Conservation (phyloP, 108 stramenopile genomes). For the Nannochloropsis oceanica region DNA sequence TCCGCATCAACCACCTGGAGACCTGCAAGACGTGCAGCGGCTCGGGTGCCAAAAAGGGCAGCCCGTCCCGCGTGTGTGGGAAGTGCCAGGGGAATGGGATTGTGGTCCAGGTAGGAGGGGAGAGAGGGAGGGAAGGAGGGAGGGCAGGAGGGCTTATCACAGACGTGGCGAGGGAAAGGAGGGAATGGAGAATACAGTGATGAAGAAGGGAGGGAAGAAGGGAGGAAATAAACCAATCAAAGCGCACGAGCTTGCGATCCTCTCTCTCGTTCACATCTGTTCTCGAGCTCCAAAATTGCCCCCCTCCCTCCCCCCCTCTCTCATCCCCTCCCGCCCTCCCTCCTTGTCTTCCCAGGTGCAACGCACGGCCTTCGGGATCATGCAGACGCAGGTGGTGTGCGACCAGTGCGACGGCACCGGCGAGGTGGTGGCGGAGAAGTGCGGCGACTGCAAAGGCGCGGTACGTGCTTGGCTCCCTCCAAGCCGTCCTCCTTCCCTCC, state of each 20-base stretch:
- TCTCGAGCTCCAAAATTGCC: too few species aligned
- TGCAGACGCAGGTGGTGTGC: conserved; percentile 88
- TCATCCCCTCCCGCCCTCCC: background rate
- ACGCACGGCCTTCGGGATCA: conserved; percentile 81
- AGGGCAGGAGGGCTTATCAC: background rate
- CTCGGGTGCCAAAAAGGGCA: conserved; percentile 52
- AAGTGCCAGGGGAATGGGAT: conserved; percentile 73
- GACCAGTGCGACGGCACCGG: conserved; percentile 77
- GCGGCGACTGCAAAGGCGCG: background rate
- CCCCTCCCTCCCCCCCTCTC: background rate
- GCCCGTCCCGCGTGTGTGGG: conserved; percentile 34
- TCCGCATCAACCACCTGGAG: conserved; percentile 78
- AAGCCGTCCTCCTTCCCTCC: too few species aligned
- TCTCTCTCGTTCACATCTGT: too few species aligned
- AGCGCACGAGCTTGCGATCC: too few species aligned
- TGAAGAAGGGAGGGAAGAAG: too few species aligned
- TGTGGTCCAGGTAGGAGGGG: conserved; percentile 62
- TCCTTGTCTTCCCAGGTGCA: background rate
- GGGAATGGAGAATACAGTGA: too few species aligned
- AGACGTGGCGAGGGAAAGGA: too few species aligned
- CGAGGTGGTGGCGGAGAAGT: background rate
- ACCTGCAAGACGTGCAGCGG: conserved; percentile 71
- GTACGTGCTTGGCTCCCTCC: background rate
- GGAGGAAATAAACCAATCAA: too few species aligned
- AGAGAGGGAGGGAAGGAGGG: background rate